Conservation (phyloP, 371 early-diverging fungal species). For the Umbelopsis sp. region DNA sequence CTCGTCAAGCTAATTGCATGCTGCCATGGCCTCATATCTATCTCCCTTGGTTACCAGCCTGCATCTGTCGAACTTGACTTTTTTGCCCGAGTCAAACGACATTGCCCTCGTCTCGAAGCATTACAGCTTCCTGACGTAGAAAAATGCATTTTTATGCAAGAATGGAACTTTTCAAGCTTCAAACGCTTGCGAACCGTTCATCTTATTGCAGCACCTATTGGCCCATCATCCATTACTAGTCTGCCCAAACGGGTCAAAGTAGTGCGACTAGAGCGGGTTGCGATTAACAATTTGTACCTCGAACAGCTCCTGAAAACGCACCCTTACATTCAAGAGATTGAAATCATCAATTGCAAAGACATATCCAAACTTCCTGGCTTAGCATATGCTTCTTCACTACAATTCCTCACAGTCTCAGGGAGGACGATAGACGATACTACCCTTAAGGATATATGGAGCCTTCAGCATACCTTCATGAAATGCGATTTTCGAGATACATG, state of each 20-base stretch:
- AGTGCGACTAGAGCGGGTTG: not conserved
- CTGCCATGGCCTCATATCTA: conserved; percentile 22
- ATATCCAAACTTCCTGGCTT: not conserved
- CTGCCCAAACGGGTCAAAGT: conserved; percentile 18
- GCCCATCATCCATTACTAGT: conserved; percentile 16
- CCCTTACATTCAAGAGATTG: not conserved
- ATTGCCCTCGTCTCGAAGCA: conserved; percentile 22
- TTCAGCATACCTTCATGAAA: not conserved
- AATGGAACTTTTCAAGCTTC: conserved; percentile 27
- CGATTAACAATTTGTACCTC: conserved; percentile 7
- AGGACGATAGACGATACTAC: not conserved
- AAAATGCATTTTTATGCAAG: conserved; percentile 29
- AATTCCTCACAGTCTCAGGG: not conserved
- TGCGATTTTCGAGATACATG: not conserved
- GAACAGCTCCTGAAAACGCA: conserved; percentile 10
- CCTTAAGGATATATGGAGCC: not conserved
- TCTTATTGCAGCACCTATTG: conserved; percentile 23
- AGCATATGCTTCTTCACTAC: not conserved
- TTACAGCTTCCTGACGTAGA: conserved; percentile 26
- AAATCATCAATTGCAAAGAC: not conserved
- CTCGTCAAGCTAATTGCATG: conserved; percentile 20
- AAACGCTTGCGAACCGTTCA: conserved; percentile 15
- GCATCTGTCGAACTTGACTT: conserved; percentile 23
- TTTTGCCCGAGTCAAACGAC: conserved; percentile 16
- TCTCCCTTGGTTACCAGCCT: conserved; percentile 26